phyloP scores from a whole-genome alignment of 176 grass and related monocot species.

The Oryza brachyantha region DNA sequence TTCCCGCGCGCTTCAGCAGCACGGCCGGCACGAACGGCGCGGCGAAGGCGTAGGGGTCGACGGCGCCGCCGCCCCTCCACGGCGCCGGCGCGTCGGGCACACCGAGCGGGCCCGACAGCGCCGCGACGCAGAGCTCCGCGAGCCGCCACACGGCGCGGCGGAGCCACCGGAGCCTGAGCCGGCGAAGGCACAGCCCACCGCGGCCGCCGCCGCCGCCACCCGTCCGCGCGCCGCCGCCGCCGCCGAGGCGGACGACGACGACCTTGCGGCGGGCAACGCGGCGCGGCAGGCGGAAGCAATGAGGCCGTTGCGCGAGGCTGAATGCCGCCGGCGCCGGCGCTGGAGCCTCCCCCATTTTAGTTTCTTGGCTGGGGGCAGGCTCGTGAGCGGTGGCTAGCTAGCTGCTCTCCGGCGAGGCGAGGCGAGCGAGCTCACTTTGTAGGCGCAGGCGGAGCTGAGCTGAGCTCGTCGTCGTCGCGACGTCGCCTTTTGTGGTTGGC shows the following conservation, averaged over 20 bases:
- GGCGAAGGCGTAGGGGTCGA: constrained; percentile 43
- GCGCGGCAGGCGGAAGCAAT: constrained; percentile 35
- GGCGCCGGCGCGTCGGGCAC: not conserved
- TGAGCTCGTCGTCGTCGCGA: too few species aligned
- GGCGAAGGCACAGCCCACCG: not conserved
- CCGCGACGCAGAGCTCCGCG: constrained; percentile 30
- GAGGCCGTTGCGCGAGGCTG: not conserved
- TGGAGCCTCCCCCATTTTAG: constrained; percentile 31
- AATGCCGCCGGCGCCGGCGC: not conserved
- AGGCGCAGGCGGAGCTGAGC: not conserved
- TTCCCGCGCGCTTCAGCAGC: not conserved
- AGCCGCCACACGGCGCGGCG: constrained; percentile 37
- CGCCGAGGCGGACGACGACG: constrained; percentile 50
- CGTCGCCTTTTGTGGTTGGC: not conserved
- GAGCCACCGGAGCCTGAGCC: constrained; percentile 30
- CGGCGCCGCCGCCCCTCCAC: not conserved
- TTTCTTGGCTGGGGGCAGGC: too few species aligned
- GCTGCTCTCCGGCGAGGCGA: not conserved
- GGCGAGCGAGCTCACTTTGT: not conserved
- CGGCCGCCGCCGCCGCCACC: not conserved
- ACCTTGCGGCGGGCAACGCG: constrained; percentile 38
- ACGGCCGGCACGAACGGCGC: constrained; percentile 54
- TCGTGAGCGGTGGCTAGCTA: too few species aligned
- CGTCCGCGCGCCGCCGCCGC: not conserved
- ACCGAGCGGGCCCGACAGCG: constrained; percentile 14